Percentiles rank a stretch among this genome's conserved stretches.
phyloP scores from a whole-genome alignment of 148 eudicot genomes.

The Rhododendron ferrugineum region DNA sequence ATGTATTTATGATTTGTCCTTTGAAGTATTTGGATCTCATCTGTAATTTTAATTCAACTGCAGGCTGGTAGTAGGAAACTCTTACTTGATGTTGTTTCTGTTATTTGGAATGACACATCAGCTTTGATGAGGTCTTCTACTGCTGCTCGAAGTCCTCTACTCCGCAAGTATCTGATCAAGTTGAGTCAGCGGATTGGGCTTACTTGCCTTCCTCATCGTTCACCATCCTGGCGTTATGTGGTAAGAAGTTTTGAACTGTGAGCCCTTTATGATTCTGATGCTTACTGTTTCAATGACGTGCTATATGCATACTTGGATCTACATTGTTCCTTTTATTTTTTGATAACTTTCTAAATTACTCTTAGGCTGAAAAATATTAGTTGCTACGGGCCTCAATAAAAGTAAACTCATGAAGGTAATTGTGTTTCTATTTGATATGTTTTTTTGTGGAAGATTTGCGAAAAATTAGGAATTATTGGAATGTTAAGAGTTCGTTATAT shows the following conservation, averaged over 20 bases:
- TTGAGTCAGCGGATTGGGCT: constrained; percentile 83
- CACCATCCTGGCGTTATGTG: constrained; percentile 90
- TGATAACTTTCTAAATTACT: neutral
- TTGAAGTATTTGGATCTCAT: neutral
- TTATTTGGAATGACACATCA: constrained; percentile 76
- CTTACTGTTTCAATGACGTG: neutral
- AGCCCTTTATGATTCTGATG: neutral
- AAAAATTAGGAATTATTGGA: neutral
- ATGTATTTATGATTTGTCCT: neutral
- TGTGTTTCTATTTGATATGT: neutral
- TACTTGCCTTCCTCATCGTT: constrained; percentile 70
- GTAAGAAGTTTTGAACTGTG: constrained; percentile 32
- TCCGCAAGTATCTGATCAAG: constrained; percentile 85
- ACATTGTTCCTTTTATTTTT: neutral
- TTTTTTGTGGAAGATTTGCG: neutral
- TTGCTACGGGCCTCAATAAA: neutral
- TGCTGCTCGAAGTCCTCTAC: constrained; percentile 82
- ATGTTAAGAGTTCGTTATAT: neutral
- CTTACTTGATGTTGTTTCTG: constrained; percentile 55
- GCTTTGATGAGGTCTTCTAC: constrained; percentile 58
- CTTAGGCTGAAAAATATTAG: neutral
- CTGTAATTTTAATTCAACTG: constrained; percentile 16
- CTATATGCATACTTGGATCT: neutral
- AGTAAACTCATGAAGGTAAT: neutral
- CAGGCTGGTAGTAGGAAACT: constrained; percentile 75